A percentile compares a stretch with the other conserved stretches of the same genome.
Evolutionary conservation across 2,329 filamentous ascomycete species (phyloP).

Genomic region (Volutella citrinella): DNA sequence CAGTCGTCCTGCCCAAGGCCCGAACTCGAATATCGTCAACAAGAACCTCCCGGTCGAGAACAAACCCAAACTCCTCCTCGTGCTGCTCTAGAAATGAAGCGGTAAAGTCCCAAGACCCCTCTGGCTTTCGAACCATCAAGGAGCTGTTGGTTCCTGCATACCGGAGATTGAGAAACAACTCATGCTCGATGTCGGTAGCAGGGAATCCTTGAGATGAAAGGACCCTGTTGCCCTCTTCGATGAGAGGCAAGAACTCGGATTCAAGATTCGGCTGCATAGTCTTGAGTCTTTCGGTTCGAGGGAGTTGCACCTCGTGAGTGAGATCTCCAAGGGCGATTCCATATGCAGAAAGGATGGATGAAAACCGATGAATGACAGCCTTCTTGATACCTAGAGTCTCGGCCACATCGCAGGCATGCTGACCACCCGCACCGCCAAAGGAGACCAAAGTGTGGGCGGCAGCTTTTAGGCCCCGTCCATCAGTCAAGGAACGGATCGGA

Average conservation of each 20-base stretch:
- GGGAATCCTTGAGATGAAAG: constrained; percentile 31
- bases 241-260: too few relatives aligned
- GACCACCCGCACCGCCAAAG: constrained; percentile 85
- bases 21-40: constrained; percentile 15
- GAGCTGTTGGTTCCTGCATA: constrained; percentile 39
- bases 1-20: too few relatives aligned
- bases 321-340: constrained; percentile 39
- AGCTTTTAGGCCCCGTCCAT: constrained; percentile 86
- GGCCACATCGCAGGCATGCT: constrained; percentile 84
- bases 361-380: constrained; percentile 44
- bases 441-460: constrained; percentile 82
- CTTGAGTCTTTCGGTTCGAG: too few relatives aligned
- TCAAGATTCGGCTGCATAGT: too few relatives aligned
- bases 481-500: constrained; percentile 82
- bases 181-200: too few relatives aligned
- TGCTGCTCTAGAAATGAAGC: neutral
- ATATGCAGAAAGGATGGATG: constrained; percentile 53
- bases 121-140: constrained; percentile 40
- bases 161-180: constrained; percentile 41
- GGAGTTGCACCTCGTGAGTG: constrained; percentile 32
- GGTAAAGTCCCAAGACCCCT: constrained; percentile 29
- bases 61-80: neutral
- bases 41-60: constrained; percentile 16
- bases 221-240: constrained; percentile 40
- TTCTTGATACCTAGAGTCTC: constrained; percentile 78